Conservation (phyloP, 257 asterid genomes). For the Striga asiatica region DNA sequence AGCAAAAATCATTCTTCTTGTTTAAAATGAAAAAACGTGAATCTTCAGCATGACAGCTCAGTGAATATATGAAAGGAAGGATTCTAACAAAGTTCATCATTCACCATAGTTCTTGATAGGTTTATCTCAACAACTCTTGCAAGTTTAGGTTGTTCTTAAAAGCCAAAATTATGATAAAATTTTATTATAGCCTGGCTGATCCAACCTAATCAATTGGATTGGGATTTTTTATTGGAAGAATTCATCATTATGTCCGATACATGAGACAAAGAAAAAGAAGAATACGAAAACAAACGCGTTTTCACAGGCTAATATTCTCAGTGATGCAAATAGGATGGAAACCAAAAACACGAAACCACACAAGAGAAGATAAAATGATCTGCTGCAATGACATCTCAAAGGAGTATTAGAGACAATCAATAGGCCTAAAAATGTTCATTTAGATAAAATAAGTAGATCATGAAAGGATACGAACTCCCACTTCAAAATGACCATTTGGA, state of each 20-base stretch:
- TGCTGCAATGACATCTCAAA: neutral
- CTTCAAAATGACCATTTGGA: slow-evolving; percentile 89
- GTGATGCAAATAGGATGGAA: neutral
- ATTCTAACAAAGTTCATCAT: neutral
- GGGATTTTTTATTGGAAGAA: no score
- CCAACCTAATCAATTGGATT: neutral
- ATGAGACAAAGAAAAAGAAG: no score
- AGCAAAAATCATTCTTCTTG: neutral
- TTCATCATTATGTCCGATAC: no score
- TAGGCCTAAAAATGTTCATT: slow-evolving; percentile 1
- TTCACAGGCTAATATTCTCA: neutral
- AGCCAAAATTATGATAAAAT: neutral
- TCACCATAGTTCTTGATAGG: neutral
- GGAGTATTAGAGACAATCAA: slow-evolving; percentile 1
- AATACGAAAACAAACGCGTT: no score
- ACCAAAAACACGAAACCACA: neutral
- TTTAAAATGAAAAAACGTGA: neutral
- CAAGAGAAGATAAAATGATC: neutral
- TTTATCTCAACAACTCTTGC: neutral
- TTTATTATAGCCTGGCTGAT: neutral
- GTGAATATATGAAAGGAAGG: neutral
- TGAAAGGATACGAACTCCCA: slow-evolving; percentile 96
- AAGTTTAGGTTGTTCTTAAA: neutral
- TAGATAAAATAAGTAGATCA: slow-evolving; percentile 4
- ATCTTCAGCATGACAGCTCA: neutral